A percentile compares a stretch with the other conserved stretches of the same genome.
Evolutionary conservation across 2,329 filamentous ascomycete species (phyloP).

Genomic region (Xylariaceae sp.): DNA sequence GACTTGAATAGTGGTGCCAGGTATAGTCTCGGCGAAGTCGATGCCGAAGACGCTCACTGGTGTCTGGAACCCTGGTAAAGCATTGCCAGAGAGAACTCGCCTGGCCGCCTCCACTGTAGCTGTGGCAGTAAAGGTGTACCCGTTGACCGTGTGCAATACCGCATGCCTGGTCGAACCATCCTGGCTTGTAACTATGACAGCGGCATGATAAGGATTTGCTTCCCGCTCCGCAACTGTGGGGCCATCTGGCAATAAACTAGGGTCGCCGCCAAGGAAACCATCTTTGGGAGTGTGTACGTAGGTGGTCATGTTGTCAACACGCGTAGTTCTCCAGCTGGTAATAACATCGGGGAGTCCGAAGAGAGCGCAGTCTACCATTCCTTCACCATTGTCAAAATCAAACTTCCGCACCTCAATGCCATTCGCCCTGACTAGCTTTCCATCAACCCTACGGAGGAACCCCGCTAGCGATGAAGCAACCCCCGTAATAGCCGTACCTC

Average conservation of each 20-base stretch:
- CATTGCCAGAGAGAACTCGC: slow-evolving; percentile 22
- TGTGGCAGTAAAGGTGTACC: slow-evolving; percentile 30
- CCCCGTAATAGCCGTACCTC: slow-evolving; percentile 28
- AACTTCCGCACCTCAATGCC: slow-evolving; percentile 8
- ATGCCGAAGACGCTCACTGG: slow-evolving; percentile 27
- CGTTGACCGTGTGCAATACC: slow-evolving; percentile 32
- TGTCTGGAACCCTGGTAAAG: slow-evolving; percentile 29
- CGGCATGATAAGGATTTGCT: slow-evolving; percentile 29
- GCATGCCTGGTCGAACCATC: slow-evolving; percentile 14
- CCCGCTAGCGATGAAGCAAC: slow-evolving; percentile 4
- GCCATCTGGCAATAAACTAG: slow-evolving; percentile 23
- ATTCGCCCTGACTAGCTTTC: not conserved
- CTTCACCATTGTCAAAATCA: slow-evolving; percentile 32
- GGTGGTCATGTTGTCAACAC: slow-evolving; percentile 25
- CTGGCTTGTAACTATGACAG: slow-evolving; percentile 16
- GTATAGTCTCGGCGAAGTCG: slow-evolving; percentile 22
- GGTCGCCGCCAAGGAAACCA: slow-evolving; percentile 11
- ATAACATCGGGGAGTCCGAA: slow-evolving; percentile 32
- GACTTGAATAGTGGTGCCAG: too few species aligned
- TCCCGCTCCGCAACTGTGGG: slow-evolving; percentile 26
- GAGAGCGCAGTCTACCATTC: slow-evolving; percentile 24
- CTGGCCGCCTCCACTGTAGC: slow-evolving; percentile 27
- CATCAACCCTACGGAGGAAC: slow-evolving; percentile 5
- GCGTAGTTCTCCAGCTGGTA: slow-evolving; percentile 28
- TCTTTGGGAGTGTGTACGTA: slow-evolving; percentile 17